A percentile compares a stretch with the other conserved stretches of the same genome.
Conservation (phyloP, 2,329 filamentous ascomycete genomes). For the Verticillium isaacii region DNA sequence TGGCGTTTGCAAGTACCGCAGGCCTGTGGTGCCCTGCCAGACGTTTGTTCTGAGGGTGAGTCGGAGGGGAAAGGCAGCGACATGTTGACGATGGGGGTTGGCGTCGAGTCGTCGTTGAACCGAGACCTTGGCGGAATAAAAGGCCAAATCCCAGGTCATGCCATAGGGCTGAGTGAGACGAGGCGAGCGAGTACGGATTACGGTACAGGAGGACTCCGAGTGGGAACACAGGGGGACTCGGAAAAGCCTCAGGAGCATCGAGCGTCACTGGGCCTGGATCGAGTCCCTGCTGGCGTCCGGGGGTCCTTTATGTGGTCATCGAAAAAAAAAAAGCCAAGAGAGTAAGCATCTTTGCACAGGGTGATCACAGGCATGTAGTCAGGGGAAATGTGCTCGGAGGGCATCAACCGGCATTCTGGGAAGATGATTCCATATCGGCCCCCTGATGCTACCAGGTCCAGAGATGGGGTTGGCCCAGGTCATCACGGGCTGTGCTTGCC, state of each 20-base stretch:
- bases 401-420: not conserved
- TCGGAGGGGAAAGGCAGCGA: not conserved
- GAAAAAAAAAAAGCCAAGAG: not conserved
- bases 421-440: not conserved
- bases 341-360: not conserved
- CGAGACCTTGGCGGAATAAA: not conserved
- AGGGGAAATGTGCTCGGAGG: not conserved
- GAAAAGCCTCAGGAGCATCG: not conserved
- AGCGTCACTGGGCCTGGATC: not conserved
- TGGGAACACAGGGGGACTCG: not conserved
- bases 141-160: not conserved
- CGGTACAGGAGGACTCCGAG: not conserved
- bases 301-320: not conserved
- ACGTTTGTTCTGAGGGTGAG: not conserved
- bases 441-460: not conserved
- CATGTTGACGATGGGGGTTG: not conserved
- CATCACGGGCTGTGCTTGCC: not conserved
- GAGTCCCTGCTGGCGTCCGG: not conserved
- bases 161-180: not conserved
- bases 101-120: not conserved
- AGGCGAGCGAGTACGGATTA: not conserved
- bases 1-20: conserved; percentile 20
- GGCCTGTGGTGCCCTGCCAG: conserved; percentile 3
- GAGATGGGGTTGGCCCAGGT: not conserved
- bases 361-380: not conserved